Percentiles rank a stretch among this genome's conserved stretches.
Conservation (phyloP, 2,329 filamentous ascomycete genomes). For the Fusarium sacchari region DNA sequence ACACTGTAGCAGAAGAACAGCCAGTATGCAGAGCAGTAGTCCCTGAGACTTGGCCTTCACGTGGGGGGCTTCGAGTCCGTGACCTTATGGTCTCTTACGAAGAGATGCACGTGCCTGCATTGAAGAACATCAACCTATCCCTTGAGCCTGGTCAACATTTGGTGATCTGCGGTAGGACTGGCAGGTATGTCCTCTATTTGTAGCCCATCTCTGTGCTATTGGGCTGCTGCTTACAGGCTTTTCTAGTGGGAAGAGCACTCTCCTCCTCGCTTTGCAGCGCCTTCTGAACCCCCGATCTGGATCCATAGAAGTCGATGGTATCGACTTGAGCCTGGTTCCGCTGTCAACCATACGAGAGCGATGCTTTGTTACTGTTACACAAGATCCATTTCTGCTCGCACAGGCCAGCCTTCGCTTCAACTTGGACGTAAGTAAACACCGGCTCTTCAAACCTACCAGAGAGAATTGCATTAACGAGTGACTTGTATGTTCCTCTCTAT, state of each 20-base stretch:
- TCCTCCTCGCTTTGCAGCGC: neutral
- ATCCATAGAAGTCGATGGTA: neutral
- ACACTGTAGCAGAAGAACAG: neutral
- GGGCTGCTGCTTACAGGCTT: too few species aligned
- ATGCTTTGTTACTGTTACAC: neutral
- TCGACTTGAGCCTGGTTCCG: neutral
- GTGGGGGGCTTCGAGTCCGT: neutral
- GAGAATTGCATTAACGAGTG: neutral
- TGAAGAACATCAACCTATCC: neutral
- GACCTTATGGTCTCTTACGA: neutral
- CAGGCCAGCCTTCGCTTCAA: neutral
- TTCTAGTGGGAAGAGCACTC: neutral
- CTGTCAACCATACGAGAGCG: neutral
- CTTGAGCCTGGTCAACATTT: neutral
- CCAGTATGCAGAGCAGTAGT: accelerated
- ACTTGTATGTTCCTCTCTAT: accelerated
- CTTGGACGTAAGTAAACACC: neutral
- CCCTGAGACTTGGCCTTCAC: neutral
- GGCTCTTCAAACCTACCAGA: too few species aligned
- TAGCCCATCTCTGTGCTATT: too few species aligned
- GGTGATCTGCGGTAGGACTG: neutral
- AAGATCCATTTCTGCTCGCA: neutral
- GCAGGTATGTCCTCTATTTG: neutral
- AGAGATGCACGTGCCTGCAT: neutral
- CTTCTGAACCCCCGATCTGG: neutral